These are phyloP conservation scores for Exutisphaerella laricina DNA, from an alignment of 2,329 filamentous ascomycete species.

Conservation along the genomic window DNA sequence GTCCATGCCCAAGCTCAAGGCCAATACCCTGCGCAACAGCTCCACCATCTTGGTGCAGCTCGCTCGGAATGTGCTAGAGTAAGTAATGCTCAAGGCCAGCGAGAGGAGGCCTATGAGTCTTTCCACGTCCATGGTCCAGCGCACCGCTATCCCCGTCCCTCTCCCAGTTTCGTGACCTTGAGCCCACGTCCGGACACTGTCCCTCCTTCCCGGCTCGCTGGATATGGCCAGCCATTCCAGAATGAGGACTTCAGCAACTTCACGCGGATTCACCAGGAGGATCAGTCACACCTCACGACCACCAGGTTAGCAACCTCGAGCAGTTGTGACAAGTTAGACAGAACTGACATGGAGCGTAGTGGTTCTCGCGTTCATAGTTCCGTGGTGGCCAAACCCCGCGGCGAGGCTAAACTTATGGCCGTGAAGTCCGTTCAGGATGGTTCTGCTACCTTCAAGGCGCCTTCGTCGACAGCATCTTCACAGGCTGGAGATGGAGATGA, in stretches of 20 bases:
- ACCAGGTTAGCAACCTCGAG: constrained; percentile 24
- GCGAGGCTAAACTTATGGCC: constrained; percentile 9
- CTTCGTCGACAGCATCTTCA: constrained; percentile 11
- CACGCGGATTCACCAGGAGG: constrained; percentile 30
- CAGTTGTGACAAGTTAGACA: not conserved
- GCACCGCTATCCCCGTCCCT: constrained; percentile 1
- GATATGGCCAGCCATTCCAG: not conserved
- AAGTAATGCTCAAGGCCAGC: constrained; percentile 13
- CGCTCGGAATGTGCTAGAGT: constrained; percentile 14
- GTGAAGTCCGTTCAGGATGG: constrained; percentile 10
- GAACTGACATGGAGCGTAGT: constrained; percentile 22
- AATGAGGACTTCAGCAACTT: constrained; percentile 26
- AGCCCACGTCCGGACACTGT: constrained; percentile 17
- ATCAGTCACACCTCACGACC: constrained; percentile 7
- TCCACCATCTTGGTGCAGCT: constrained; percentile 7
- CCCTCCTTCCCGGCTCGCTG: constrained; percentile 6
- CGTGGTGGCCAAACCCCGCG: not conserved
- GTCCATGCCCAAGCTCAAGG: constrained; percentile 1
- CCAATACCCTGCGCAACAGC: constrained; percentile 9
- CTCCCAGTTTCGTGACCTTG: constrained; percentile 9
- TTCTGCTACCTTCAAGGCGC: constrained; percentile 8
- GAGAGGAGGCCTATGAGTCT: constrained; percentile 3
- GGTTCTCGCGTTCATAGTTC: constrained; percentile 7
- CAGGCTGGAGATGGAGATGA: constrained; percentile 27
- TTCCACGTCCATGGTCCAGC: not conserved